phyloP scores from a whole-genome alignment of 768 basidiomycete genomes.

The Astraeus odoratus region DNA sequence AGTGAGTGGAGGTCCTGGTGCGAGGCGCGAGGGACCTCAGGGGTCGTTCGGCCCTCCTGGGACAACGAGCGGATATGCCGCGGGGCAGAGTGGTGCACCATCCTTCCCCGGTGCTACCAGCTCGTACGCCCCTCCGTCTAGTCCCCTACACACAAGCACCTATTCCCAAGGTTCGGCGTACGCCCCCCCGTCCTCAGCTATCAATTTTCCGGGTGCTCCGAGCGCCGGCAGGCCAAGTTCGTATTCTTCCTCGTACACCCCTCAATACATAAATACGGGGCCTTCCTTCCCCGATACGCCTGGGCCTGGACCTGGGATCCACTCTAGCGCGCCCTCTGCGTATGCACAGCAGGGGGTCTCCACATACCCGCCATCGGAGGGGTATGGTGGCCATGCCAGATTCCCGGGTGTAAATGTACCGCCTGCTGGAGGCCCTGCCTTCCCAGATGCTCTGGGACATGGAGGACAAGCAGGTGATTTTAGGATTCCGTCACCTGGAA shows the following conservation, averaged over 20 bases:
- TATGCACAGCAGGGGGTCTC: slow-evolving; percentile 14
- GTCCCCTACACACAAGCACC: slow-evolving; percentile 10
- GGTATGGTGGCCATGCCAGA: background rate
- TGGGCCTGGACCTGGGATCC: slow-evolving; percentile 7
- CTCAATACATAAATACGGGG: slow-evolving; percentile 5
- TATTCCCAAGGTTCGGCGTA: slow-evolving; percentile 11
- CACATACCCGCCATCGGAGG: background rate
- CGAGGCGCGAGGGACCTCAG: background rate
- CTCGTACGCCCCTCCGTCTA: slow-evolving; percentile 8
- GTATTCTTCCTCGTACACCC: slow-evolving; percentile 19
- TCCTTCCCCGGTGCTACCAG: background rate
- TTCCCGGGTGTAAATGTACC: slow-evolving; percentile 11
- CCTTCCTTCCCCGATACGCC: slow-evolving; percentile 5
- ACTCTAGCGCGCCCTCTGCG: slow-evolving; percentile 7
- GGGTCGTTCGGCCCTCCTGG: background rate
- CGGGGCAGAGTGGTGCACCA: background rate
- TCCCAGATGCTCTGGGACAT: slow-evolving; percentile 32
- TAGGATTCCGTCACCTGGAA: slow-evolving; percentile 1
- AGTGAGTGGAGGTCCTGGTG: slow-evolving; percentile 5
- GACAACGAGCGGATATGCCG: background rate
- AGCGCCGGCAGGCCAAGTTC: slow-evolving; percentile 9
- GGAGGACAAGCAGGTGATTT: slow-evolving; percentile 12
- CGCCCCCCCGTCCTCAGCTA: background rate
- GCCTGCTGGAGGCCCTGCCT: slow-evolving; percentile 27
- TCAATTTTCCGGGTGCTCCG: background rate